phyloP scores from a whole-genome alignment of 108 stramenopile genomes.

The Stephanodiscus minutulus region DNA sequence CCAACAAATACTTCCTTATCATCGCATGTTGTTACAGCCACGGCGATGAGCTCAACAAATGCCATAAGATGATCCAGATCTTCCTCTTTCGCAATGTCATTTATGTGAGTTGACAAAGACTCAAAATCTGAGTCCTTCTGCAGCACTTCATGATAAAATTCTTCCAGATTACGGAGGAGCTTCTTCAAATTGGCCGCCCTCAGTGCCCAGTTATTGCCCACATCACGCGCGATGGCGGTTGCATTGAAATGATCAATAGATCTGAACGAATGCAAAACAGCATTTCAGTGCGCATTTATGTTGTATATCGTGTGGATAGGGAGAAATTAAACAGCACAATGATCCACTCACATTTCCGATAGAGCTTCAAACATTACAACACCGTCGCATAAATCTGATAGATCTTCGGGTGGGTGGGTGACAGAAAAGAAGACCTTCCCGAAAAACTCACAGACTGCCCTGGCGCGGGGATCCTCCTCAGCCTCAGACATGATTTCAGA shows the following conservation, averaged over 20 bases:
- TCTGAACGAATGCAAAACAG: conserved; percentile 33
- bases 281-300: conserved; percentile 1
- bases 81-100: conserved; percentile 50
- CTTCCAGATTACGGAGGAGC: conserved; percentile 80
- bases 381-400: conserved; percentile 76
- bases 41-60: conserved; percentile 79
- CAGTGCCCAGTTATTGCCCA: conserved; percentile 86
- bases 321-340: background rate
- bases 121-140: conserved; percentile 75
- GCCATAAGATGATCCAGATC: conserved; percentile 59
- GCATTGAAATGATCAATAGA: conserved; percentile 81
- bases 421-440: conserved; percentile 41
- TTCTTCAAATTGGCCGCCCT: conserved; percentile 84
- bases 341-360: conserved; percentile 82
- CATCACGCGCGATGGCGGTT: conserved; percentile 81
- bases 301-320: background rate
- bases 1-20: conserved; percentile 67
- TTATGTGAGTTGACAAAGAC: conserved; percentile 42
- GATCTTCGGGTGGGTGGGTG: conserved; percentile 45
- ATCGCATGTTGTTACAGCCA: conserved; percentile 85
- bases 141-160: conserved; percentile 74
- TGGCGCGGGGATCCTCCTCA: conserved; percentile 21
- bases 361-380: conserved; percentile 84
- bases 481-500: conserved; percentile 30
- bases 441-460: conserved; percentile 41